A percentile compares a stretch with the other conserved stretches of the same genome.
phyloP scores from a whole-genome alignment of 2,329 filamentous ascomycete species.

The Monosporascus sp. region DNA sequence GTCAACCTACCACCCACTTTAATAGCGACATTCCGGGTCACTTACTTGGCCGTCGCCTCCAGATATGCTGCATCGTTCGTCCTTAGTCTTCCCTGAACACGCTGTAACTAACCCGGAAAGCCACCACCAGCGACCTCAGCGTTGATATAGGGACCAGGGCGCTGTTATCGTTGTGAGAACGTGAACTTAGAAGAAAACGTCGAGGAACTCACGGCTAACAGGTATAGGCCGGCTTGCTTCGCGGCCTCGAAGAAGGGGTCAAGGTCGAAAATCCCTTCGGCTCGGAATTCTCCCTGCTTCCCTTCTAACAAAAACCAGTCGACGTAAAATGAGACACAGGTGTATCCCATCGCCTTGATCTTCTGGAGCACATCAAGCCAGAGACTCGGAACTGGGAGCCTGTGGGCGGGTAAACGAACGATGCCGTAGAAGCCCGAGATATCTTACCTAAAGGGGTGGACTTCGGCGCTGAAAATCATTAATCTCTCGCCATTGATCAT shows the following conservation, averaged over 20 bases:
- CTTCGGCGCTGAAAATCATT: slow-evolving; percentile 59
- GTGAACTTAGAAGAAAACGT: no score
- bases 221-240: slow-evolving; percentile 66
- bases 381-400: slow-evolving; percentile 14
- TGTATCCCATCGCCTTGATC: slow-evolving; percentile 74
- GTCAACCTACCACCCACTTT: no score
- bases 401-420: no score
- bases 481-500: slow-evolving; percentile 58
- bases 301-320: slow-evolving; percentile 74
- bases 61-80: slow-evolving; percentile 58
- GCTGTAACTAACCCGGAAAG: slow-evolving; percentile 74
- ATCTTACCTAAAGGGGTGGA: slow-evolving; percentile 48
- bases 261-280: slow-evolving; percentile 65
- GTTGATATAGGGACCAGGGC: slow-evolving; percentile 70
- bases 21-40: slow-evolving; percentile 28
- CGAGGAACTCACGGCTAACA: slow-evolving; percentile 48
- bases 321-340: slow-evolving; percentile 70
- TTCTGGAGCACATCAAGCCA: slow-evolving; percentile 74
- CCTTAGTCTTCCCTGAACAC: slow-evolving; percentile 56
- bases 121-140: slow-evolving; percentile 71
- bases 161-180: no score
- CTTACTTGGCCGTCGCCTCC: slow-evolving; percentile 54
- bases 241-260: slow-evolving; percentile 73
- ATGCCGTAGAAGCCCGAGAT: no score
- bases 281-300: slow-evolving; percentile 61